phyloP scores from a whole-genome alignment of 2,329 filamentous ascomycete species.

The Arthrobotrys musiformis region DNA sequence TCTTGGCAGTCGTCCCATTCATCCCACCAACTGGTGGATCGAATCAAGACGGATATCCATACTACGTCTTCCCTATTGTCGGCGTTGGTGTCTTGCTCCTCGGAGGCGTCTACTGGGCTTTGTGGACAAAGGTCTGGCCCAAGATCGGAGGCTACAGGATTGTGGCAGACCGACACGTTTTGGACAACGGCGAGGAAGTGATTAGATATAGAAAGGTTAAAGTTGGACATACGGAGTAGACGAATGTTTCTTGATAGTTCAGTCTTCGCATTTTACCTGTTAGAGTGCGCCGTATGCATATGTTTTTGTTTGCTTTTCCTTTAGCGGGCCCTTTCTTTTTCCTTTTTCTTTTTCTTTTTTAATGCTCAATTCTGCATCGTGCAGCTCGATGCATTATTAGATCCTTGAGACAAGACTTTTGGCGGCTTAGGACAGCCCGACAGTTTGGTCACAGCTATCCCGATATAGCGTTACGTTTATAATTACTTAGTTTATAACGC shows the following conservation, averaged over 20 bases:
- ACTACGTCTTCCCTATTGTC: slow-evolving; percentile 70
- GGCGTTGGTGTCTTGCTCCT: slow-evolving; percentile 68
- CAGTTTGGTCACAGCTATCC: neutral
- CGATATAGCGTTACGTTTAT: neutral
- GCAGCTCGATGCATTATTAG: neutral
- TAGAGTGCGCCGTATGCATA: slow-evolving; percentile 5
- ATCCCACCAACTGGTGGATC: slow-evolving; percentile 66
- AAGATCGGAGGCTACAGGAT: slow-evolving; percentile 67
- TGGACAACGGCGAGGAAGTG: slow-evolving; percentile 63
- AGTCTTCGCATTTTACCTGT: neutral
- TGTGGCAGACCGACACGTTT: slow-evolving; percentile 64
- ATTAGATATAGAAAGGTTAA: slow-evolving; percentile 63
- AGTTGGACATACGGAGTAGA: slow-evolving; percentile 31
- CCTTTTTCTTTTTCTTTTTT: neutral
- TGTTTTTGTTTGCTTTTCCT: neutral
- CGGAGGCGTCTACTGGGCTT: slow-evolving; percentile 68
- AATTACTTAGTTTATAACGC: neutral
- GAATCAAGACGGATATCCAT: slow-evolving; percentile 66
- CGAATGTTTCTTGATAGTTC: neutral
- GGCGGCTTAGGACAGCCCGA: neutral
- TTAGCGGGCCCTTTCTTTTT: slow-evolving; percentile 1
- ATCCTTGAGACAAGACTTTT: neutral
- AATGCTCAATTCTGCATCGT: neutral
- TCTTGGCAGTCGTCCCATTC: slow-evolving; percentile 69
- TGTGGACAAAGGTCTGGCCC: slow-evolving; percentile 68